Evolutionary conservation across 139 green algal species (phyloP).

Genomic region (Volvox africanus): DNA sequence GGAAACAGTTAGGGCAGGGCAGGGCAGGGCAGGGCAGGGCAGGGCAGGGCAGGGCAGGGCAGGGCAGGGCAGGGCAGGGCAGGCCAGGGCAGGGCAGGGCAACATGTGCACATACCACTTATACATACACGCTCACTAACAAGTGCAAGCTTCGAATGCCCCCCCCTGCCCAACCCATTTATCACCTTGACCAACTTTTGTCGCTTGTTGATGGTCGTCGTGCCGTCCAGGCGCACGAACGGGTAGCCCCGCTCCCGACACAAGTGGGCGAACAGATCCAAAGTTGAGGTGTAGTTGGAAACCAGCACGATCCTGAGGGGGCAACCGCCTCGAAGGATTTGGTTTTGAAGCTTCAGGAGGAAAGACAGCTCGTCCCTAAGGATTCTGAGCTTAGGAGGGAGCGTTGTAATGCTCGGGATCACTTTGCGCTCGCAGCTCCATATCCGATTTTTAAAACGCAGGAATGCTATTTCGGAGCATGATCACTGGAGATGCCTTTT

Average conservation of each 20-base stretch:
- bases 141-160: background rate
- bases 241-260: slow-evolving; percentile 92
- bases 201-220: slow-evolving; percentile 92
- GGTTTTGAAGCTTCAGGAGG: no score
- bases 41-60: background rate
- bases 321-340: no score
- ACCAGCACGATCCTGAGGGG: slow-evolving; percentile 86
- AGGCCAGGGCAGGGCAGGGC: background rate
- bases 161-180: background rate
- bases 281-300: slow-evolving; percentile 89
- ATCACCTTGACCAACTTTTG: slow-evolving; percentile 92
- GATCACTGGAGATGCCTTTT: no score
- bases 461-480: no score
- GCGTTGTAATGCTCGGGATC: no score
- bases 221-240: slow-evolving; percentile 92
- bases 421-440: no score
- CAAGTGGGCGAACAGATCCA: slow-evolving; percentile 91
- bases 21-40: background rate
- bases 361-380: no score
- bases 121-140: background rate
- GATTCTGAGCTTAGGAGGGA: no score
- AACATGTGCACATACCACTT: no score
- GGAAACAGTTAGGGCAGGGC: background rate
- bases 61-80: background rate
- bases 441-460: no score